Conservation (phyloP, 2,329 filamentous ascomycete species). For the Trichoderma semiorbis region DNA sequence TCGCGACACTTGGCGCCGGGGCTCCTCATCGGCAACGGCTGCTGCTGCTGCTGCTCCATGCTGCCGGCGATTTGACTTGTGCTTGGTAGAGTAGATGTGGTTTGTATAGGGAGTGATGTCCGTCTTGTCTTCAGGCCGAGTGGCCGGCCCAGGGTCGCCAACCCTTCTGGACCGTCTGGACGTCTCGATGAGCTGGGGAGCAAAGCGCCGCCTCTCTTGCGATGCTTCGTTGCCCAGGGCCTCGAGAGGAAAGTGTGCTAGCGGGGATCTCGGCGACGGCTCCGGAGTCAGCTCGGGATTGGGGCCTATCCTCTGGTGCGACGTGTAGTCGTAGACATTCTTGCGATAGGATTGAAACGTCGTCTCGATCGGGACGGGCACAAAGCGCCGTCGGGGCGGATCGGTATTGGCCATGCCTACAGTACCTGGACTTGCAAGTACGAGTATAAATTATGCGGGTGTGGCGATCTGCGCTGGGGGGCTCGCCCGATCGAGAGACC, state of each 20-base stretch:
- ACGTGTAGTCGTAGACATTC: constrained; percentile 19
- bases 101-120: constrained; percentile 65
- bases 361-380: constrained; percentile 69
- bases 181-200: constrained; percentile 78
- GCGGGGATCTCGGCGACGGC: constrained; percentile 49
- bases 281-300: constrained; percentile 57
- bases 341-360: constrained; percentile 58
- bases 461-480: constrained; percentile 1
- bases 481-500: not conserved
- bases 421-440: not conserved
- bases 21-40: constrained; percentile 29
- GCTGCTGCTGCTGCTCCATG: constrained; percentile 21
- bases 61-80: constrained; percentile 36
- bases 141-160: constrained; percentile 60
- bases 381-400: constrained; percentile 56
- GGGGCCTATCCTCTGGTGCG: constrained; percentile 38
- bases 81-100: constrained; percentile 52
- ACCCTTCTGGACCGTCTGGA: constrained; percentile 67
- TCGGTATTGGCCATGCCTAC: constrained; percentile 37
- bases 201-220: constrained; percentile 55
- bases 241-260: constrained; percentile 42
- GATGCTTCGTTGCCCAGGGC: constrained; percentile 35
- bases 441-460: not conserved
- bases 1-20: constrained; percentile 30
- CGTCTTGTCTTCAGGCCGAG: constrained; percentile 65